Evolutionary conservation across 306 rosid genomes (phyloP), one percentile per base, ranked within the genome.

Genomic region (Prinsepia uniflora): DNA sequence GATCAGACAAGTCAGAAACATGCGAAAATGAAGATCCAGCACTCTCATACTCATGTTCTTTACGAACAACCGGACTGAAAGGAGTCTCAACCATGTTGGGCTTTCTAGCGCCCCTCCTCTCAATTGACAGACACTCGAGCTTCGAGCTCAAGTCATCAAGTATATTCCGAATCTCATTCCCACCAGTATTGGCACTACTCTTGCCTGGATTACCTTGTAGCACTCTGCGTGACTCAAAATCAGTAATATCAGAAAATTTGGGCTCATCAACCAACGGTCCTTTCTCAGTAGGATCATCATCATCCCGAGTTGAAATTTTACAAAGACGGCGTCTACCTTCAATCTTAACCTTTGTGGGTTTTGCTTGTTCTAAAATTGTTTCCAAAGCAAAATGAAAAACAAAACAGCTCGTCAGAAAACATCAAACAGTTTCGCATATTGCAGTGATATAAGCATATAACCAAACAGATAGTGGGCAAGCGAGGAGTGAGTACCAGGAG

Each of bases 241-340:
- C 96, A 2, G 83, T 44, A 40, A 81, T 67, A 17, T 68, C 84
- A 34, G 75, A 77, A 72, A 85, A 65, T 0, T 14, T 55, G 10
- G 82, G 74, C 50, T 83, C 86, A 20, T 85, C 85, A 36, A 73
- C 52, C 4, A 39, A 82, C 36, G 3, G 68, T 47, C n/a, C 56
- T 45, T 81, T 66, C 20, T 71, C 79, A 14, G 54, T 13, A 49
- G 3, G 39, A 70, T 57, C 78, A 10, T 20, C 10, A 19, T 68
- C 73, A 0, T 74, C 86, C 19, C 63, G 50, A 19, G 81, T 42
- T 13, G 85, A 82, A 63, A 83, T 77, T 76, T 90, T 94, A 80
- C 96, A 93, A 10, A 93, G 88, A 46, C 97, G 97, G 45, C 97
- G 94, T 3, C 89, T 82, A 30, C 97, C 97, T 70, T 74, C 77